Evolutionary conservation across 2,329 filamentous ascomycete species (phyloP).

Genomic region (Hypoxylon sp.): DNA sequence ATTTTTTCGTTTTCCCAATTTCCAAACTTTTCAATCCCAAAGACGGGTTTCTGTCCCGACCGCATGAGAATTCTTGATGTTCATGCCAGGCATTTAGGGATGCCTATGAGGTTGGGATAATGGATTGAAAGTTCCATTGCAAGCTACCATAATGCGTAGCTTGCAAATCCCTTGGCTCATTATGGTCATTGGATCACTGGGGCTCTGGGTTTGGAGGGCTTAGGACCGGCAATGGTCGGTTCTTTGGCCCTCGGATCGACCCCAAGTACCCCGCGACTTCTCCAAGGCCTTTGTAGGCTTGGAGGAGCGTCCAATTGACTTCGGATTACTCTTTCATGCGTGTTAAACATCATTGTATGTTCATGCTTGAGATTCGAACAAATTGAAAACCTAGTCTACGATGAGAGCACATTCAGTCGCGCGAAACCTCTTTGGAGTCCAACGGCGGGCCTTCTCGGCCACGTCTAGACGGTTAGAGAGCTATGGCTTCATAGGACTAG

Average conservation of each 20-base stretch:
- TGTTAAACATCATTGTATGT: background rate
- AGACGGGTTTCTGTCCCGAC: constrained; percentile 1
- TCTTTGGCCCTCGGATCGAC: constrained; percentile 25
- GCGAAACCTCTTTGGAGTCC: constrained; percentile 55
- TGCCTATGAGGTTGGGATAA: constrained; percentile 3
- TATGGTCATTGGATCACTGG: constrained; percentile 31
- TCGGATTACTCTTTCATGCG: constrained; percentile 1
- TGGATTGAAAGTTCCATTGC: constrained; percentile 9
- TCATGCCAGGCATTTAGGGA: background rate
- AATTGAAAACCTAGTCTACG: constrained; percentile 56
- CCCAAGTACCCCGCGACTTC: constrained; percentile 46
- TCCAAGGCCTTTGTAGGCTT: constrained; percentile 24
- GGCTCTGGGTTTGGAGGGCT: constrained; percentile 4
- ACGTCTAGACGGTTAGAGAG: constrained; percentile 64
- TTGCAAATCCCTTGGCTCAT: constrained; percentile 20
- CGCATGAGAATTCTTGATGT: background rate
- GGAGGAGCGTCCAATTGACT: constrained; percentile 38
- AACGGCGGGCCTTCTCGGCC: constrained; percentile 66
- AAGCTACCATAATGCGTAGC: constrained; percentile 2
- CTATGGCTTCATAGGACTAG: constrained; percentile 73
- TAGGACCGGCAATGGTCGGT: constrained; percentile 48
- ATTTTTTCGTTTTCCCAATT: constrained; percentile 27
- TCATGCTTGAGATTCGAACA: constrained; percentile 64
- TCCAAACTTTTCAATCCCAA: constrained; percentile 12
- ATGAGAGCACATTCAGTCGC: constrained; percentile 63